A percentile compares a stretch with the other conserved stretches of the same genome.
These are phyloP conservation scores for Yarrowia alimentaria DNA, from an alignment of 805 yeast genomes.

Conservation along the genomic window DNA sequence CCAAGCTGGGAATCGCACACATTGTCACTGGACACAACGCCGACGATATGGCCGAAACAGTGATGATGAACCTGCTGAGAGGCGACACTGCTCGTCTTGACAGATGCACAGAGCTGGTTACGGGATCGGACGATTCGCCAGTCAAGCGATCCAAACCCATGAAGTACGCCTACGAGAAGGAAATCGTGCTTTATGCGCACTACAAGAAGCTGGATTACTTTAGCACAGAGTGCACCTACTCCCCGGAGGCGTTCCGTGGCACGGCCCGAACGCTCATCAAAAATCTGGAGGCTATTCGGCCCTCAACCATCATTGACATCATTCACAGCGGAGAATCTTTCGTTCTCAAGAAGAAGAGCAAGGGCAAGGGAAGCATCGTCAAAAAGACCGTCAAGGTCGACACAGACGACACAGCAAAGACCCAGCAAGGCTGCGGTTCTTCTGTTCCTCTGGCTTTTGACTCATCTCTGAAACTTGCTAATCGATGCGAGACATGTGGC, in stretches of 20 bases:
- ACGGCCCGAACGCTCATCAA: conserved; percentile 92
- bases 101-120: conserved; percentile 80
- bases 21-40: conserved; percentile 99
- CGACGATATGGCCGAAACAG: conserved; percentile 98
- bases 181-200: conserved; percentile 95
- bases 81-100: conserved; percentile 96
- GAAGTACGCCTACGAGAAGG: conserved; percentile 94
- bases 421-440: not conserved
- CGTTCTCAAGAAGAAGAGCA: conserved; percentile 44
- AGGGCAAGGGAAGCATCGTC: conserved; percentile 14
- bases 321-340: conserved; percentile 91
- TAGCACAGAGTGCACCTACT: conserved; percentile 95
- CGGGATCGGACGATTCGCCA: conserved; percentile 77
- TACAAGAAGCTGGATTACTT: conserved; percentile 92
- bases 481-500: conserved; percentile 80
- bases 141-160: conserved; percentile 93
- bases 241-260: conserved; percentile 98
- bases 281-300: conserved; percentile 83
- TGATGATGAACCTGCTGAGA: conserved; percentile 85
- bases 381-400: conserved; percentile 3
- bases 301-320: conserved; percentile 90
- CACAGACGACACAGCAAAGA: not conserved
- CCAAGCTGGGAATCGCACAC: conserved; percentile 76
- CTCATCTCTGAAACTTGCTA: conserved; percentile 30
- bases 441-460: conserved; percentile 10